A percentile compares a stretch with the other conserved stretches of the same genome.
These are phyloP conservation scores for Diaporthe australafricana DNA, from an alignment of 2,329 filamentous ascomycete species.

Conservation along the genomic window DNA sequence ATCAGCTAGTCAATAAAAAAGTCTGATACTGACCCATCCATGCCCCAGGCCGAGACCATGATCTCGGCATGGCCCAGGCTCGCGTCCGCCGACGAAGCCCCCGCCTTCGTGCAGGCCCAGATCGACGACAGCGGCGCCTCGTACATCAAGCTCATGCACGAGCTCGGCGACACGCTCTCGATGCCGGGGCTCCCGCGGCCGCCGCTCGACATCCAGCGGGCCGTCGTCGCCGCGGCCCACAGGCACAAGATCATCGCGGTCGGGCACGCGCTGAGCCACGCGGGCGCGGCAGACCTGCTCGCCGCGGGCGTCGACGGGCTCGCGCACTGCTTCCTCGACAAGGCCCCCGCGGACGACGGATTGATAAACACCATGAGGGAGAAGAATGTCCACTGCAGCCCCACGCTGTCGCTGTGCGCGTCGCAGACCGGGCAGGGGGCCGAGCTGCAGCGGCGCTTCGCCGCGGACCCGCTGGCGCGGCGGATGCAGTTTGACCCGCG, in stretches of 20 bases:
- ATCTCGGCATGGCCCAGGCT: conserved; percentile 1
- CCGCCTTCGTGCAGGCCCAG: conserved; percentile 15
- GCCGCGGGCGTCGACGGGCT: conserved; percentile 5
- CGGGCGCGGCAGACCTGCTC: background rate
- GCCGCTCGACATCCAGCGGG: conserved; percentile 1
- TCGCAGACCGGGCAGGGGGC: background rate
- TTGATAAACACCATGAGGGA: background rate
- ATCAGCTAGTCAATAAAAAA: too few species aligned
- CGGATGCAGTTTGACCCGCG: background rate
- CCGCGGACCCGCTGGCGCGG: background rate
- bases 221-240: background rate
- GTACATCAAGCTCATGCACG: conserved; percentile 21
- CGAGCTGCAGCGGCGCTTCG: background rate
- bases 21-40: background rate
- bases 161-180: conserved; percentile 4
- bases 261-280: background rate
- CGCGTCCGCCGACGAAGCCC: background rate
- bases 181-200: background rate
- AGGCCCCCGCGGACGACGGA: background rate
- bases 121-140: conserved; percentile 8
- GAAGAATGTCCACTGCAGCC: background rate
- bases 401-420: background rate
- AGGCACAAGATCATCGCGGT: background rate
- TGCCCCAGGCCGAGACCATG: background rate
- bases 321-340: background rate